Evolutionary conservation across 768 basidiomycete genomes (phyloP).

Genomic region (Phanerochaete carnosa): DNA sequence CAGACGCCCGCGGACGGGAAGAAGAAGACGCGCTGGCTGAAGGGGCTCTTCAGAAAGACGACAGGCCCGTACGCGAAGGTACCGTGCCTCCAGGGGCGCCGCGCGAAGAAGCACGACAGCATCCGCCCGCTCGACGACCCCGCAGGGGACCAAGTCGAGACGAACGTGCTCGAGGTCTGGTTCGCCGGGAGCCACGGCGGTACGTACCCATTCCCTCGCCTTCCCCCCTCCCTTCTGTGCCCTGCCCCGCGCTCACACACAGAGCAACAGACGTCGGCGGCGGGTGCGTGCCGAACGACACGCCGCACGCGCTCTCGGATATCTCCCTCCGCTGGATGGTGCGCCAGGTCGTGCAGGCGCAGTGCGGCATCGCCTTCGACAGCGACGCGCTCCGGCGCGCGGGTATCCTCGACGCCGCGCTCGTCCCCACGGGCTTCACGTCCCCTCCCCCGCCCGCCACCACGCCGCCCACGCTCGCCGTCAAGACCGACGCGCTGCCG

Average conservation of each 20-base stretch:
- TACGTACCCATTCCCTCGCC: conserved; percentile 29
- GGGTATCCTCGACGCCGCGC: conserved; percentile 31
- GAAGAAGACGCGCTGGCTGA: neutral
- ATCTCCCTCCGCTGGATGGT: conserved; percentile 80
- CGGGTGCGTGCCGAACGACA: conserved; percentile 44
- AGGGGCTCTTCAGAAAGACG: neutral
- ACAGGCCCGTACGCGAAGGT: neutral
- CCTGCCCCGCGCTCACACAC: neutral
- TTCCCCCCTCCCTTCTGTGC: neutral
- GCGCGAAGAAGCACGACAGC: neutral
- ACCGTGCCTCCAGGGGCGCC: neutral
- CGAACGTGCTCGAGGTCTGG: conserved; percentile 78
- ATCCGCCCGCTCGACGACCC: neutral
- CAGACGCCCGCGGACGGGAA: neutral
- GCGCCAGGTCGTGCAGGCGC: conserved; percentile 52
- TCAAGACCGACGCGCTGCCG: neutral
- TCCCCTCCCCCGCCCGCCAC: neutral
- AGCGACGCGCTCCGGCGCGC: conserved; percentile 40
- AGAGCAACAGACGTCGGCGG: conserved; percentile 72
- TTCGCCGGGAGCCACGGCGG: conserved; percentile 73
- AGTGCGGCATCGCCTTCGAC: conserved; percentile 63
- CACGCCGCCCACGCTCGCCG: neutral
- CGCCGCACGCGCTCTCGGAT: conserved; percentile 45
- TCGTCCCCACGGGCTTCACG: conserved; percentile 1
- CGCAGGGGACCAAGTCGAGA: conserved; percentile 4